Conservation (phyloP, 2,329 filamentous ascomycete species). For the Ophiostoma sp. region DNA sequence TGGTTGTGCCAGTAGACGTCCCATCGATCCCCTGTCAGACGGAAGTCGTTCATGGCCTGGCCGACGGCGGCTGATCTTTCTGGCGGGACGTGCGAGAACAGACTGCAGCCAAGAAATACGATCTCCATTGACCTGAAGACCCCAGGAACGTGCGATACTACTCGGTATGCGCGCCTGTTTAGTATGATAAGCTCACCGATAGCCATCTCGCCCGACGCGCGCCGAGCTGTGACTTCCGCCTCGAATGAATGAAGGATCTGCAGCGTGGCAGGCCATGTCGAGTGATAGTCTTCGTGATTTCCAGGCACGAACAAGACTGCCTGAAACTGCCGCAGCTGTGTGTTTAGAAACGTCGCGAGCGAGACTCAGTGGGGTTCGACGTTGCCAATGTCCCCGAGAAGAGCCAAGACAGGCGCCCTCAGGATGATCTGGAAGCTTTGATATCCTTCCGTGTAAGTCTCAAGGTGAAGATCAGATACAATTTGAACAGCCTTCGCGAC, state of each 20-base stretch:
- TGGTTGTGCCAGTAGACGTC: background rate
- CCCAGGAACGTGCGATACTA: background rate
- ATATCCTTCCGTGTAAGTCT: background rate
- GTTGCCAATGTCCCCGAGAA: background rate
- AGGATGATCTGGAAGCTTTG: background rate
- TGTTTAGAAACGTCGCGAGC: background rate
- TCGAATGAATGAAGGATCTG: background rate
- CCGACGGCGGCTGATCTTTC: background rate
- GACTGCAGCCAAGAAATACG: background rate
- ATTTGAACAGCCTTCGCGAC: background rate
- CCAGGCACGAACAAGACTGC: background rate
- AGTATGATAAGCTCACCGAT: background rate
- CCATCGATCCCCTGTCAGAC: background rate
- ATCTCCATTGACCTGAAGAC: background rate
- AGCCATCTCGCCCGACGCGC: background rate
- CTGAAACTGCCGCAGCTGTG: background rate
- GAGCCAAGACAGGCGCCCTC: background rate
- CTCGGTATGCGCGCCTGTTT: background rate
- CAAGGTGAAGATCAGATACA: background rate
- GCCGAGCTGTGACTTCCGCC: background rate
- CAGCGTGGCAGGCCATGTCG: background rate
- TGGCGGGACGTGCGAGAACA: background rate
- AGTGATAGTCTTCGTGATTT: background rate
- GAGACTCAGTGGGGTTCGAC: background rate
- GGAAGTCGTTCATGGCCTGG: background rate